These are phyloP conservation scores for Vanrija sp. DNA, from an alignment of 1,284 basidiomycete species.

Conservation along the genomic window DNA sequence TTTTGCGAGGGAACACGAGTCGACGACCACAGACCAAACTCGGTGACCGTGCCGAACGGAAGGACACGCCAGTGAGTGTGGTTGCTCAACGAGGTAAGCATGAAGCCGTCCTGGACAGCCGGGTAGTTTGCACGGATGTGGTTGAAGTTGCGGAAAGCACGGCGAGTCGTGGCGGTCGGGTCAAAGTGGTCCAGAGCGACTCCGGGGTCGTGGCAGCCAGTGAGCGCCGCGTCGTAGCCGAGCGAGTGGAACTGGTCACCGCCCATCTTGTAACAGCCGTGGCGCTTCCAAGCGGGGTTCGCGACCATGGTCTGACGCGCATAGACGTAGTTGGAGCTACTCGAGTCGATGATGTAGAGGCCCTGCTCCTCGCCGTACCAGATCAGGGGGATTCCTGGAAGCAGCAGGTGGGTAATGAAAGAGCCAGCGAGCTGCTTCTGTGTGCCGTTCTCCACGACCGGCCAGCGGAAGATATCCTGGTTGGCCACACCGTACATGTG, in stretches of 20 bases:
- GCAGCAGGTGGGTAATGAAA: constrained; percentile 71
- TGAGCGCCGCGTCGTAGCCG: constrained; percentile 67
- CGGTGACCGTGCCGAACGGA: constrained; percentile 70
- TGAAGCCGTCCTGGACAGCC: constrained; percentile 76
- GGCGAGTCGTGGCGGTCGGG: constrained; percentile 71
- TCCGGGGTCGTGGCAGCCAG: constrained; percentile 81
- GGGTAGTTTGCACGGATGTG: constrained; percentile 65
- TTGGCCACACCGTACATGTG: constrained; percentile 88
- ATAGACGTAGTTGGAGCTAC: constrained; percentile 74
- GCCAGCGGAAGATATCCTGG: constrained; percentile 91
- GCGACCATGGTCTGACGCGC: constrained; percentile 86
- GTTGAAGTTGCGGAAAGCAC: constrained; percentile 68
- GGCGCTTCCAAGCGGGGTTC: constrained; percentile 79
- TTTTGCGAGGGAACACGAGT: constrained; percentile 58
- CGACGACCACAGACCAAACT: constrained; percentile 80
- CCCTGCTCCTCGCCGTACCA: constrained; percentile 86
- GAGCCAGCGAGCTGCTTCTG: constrained; percentile 67
- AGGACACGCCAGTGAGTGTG: constrained; percentile 80
- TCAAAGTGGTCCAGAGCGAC: constrained; percentile 89
- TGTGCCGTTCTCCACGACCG: constrained; percentile 74
- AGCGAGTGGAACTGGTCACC: constrained; percentile 87
- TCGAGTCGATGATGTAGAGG: constrained; percentile 76
- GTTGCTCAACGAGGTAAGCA: constrained; percentile 71
- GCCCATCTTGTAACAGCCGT: constrained; percentile 83
- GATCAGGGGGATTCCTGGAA: constrained; percentile 80